Base-by-base conservation (phyloP, 306 rosid genomes). In the Hippophae gyantsensis region DNA sequence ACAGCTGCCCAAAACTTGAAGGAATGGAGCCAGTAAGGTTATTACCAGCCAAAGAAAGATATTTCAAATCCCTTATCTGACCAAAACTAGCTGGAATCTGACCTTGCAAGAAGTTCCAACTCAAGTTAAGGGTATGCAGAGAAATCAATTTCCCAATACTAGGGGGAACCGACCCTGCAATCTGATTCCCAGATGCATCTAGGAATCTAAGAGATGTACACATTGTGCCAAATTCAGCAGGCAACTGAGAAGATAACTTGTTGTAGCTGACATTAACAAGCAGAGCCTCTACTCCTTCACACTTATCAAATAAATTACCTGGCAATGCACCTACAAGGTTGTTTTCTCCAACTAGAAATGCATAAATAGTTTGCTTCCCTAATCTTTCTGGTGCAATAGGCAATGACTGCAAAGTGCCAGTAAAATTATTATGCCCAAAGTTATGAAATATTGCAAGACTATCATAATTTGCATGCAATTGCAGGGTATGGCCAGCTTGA, bases 161-260 rank as follows among this genome's bases (percentile, higher is more conserved):
- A 25, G 41, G 1, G 49, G 95, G 86, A 48, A 90, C 65, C 10
- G 62, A 23, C 23, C 97, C 97, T 6, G 67, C 42, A 62, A 90
- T 70, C 62, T 46, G 78, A 79, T 90, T 90, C 43, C 73, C 85
- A 57, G 97, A 90, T 52, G 74, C 88, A 70, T 90, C 95, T 78
- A 86, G 70, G 50, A 71, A 60, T 13, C 77, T 78, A 2, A 90
- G 77, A 57, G 95, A 81, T 63, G 62, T 38, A 64, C 97, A 90
- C 61, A 68, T 72, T 13, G 65, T 57, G 9, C 90, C 78, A 41
- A 90, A n/a, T 8, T 73, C 61, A 5, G 67, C 65, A 23, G 95
- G 89, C 74, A 90, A 55, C 38, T 66, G 69, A 57, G 90, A 86
- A 48, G 87, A 76, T 48, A 90, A 54, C 69, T 56, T 63, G 67